Conservation (phyloP, 176 grass and related monocot genomes). For the bread wheat (Triticum aestivum) region IWGSC_CS_RefSeq_v2.1 NC_057812.1:536723306-536723805, state of each 20-base stretch:
- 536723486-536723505: constrained; percentile 23
- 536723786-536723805: no score
- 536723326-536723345: background rate
- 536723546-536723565: background rate
- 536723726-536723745: background rate
- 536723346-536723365: background rate
- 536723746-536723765: background rate
- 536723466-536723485: background rate
- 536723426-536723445: background rate
- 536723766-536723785: background rate
- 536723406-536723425: background rate
- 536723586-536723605: constrained; percentile 5
- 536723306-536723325: background rate
- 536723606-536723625: constrained; percentile 8
- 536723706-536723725: background rate
- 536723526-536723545: background rate
- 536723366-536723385: background rate
- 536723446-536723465: background rate
- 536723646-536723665: constrained; percentile 4
- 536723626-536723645: background rate
- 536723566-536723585: constrained; percentile 4
- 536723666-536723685: background rate
- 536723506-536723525: background rate
- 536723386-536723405: background rate
- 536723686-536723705: background rate